Evolutionary conservation across 2,329 filamentous ascomycete genomes (phyloP), one percentile per base, ranked within the genome.

Genomic region (Paramyrothecium sp.): DNA sequence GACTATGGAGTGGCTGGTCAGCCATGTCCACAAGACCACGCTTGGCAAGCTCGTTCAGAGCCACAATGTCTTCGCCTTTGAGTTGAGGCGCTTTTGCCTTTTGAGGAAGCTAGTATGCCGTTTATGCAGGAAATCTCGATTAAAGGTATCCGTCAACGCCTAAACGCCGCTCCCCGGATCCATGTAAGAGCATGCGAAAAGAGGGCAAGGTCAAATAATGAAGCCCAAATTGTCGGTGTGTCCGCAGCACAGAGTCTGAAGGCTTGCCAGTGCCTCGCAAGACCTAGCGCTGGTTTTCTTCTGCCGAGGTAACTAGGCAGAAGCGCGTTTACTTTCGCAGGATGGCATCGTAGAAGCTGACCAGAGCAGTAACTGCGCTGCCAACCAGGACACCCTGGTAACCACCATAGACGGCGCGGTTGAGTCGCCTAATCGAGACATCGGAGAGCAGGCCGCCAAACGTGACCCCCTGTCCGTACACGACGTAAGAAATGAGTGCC

Each of bases 301-400:
- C 26, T 10, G 26, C 26, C 26, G 10, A 30, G 10, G 26, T 30
- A 4, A 4, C 10, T 49, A 21, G 12, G n/a, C 22, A 20, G 13
- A 12, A 19, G 52, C 13, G 26, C 47, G 8, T 54, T 67, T 80
- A 89, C 71, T 87, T 91, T 75, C 83, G 88, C 69, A 93, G 74
- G 22, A 90, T 86, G 44, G 90, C 91, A 62, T 94, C 90, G 72
- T 93, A 95, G 61, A 95, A 74, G 62, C 88, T 89, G 51, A 87
- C 80, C 26, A 93, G 67, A 21, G 83, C 83, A 4, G 88, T 89
- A 62, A 94, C 85, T 55, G 82, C 83, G 7, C 87, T 80, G 51
- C 89, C 89, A 34, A 88, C 84, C 51, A 93, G 71, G 52, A 91
- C 77, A 38, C 89, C 88, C 65, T 85, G 81, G 73, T 87, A 90